Conservation (phyloP, 352 stramenopile species). For the Pythium folliculosum region DNA sequence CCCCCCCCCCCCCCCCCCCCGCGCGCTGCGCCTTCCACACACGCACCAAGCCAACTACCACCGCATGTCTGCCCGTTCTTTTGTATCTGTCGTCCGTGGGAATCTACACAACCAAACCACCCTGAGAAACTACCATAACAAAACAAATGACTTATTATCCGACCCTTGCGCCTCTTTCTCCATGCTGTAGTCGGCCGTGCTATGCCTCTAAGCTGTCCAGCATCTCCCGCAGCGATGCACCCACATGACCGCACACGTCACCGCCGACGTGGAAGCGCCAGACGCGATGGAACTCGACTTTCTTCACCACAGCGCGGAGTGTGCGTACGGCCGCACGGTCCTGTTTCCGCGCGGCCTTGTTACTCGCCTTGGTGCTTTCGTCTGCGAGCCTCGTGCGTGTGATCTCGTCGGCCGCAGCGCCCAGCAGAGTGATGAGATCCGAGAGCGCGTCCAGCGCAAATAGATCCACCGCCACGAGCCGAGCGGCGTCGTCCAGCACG, state of each 20-base stretch:
- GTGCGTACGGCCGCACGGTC: conserved; percentile 25
- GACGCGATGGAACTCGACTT: conserved; percentile 61
- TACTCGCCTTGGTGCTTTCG: background rate
- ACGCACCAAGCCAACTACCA: background rate
- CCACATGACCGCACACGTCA: conserved; percentile 3
- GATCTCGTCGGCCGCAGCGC: conserved; percentile 29
- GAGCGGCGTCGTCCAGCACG: conserved; percentile 45
- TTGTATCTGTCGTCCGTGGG: conserved; percentile 11
- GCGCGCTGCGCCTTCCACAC: too few relatives aligned
- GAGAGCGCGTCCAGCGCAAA: conserved; percentile 73
- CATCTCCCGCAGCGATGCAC: background rate
- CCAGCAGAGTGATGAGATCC: conserved; percentile 49
- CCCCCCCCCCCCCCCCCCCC: background rate
- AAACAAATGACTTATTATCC: conserved; percentile 22
- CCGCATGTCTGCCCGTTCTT: conserved; percentile 1
- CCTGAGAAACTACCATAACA: conserved; percentile 16
- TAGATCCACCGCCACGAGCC: conserved; percentile 38
- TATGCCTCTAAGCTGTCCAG: background rate
- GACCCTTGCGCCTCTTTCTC: background rate
- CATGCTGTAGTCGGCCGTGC: background rate
- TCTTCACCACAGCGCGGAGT: conserved; percentile 43
- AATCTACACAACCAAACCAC: conserved; percentile 10
- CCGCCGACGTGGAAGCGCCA: conserved; percentile 39
- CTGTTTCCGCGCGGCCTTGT: conserved; percentile 28
- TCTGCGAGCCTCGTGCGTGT: conserved; percentile 24